phyloP scores from a whole-genome alignment of 305 asterid species.

The Coffea humblotiana region DNA sequence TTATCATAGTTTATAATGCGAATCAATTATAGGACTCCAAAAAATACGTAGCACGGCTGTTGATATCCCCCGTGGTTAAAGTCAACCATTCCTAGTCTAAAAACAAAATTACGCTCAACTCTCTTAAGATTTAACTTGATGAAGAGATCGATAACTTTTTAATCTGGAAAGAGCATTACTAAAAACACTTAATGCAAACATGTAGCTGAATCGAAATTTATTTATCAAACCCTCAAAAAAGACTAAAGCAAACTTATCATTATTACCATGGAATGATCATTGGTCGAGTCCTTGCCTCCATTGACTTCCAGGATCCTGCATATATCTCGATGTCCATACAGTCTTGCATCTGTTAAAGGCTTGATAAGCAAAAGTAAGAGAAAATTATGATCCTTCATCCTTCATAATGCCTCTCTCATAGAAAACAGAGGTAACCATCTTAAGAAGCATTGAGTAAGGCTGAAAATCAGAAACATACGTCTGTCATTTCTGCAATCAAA shows the following conservation, averaged over 20 bases:
- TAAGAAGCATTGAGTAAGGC: too few species aligned
- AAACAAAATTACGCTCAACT: neutral
- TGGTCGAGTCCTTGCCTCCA: slow-evolving; percentile 55
- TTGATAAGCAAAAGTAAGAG: slow-evolving; percentile 19
- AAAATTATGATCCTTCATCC: neutral
- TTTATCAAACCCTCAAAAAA: neutral
- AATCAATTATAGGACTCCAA: neutral
- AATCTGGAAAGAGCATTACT: neutral
- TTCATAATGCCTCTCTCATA: neutral
- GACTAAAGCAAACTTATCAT: neutral
- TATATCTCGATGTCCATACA: slow-evolving; percentile 59
- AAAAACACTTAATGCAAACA: neutral
- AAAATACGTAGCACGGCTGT: too few species aligned
- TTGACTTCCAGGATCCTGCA: slow-evolving; percentile 66
- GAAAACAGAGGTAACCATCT: neutral
- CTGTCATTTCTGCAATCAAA: neutral
- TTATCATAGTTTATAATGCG: neutral
- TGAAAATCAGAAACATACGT: neutral
- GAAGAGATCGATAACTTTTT: neutral
- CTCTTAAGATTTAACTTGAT: neutral
- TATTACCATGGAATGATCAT: slow-evolving; percentile 51
- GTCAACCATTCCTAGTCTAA: neutral
- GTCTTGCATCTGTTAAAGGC: slow-evolving; percentile 65
- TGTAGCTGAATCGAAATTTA: neutral
- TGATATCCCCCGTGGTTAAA: neutral